Evolutionary conservation across 768 basidiomycete species (phyloP), one percentile per base, ranked within the genome.

Genomic region (Leccinellum albellum): DNA sequence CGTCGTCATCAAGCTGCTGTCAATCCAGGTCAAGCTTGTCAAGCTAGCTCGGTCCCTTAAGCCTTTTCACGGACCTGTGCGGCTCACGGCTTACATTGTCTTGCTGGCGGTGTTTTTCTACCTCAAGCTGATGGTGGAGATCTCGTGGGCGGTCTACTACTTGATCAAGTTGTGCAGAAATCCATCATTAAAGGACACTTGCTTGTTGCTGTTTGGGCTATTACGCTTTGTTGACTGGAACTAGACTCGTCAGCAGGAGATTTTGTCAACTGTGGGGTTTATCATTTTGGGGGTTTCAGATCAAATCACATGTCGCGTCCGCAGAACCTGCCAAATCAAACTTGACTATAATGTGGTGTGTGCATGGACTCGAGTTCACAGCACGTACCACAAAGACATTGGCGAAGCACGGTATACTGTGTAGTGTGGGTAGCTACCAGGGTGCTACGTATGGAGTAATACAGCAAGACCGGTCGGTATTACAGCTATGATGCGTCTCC

Each of bases 181-280:
- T 24, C 69, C 69, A 24, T 62, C 69, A 1, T 28, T 71, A 6
- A 63, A 63, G 62, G 69, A 70, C 28, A 60, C 61, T 6, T 58
- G 58, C 35, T 48, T 46, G 17, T 57, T 63, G 46, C 52, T 69
- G 35, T 23, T 66, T 14, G 67, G 69, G 15, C 33, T 70, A 32
- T 40, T 71, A 42, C 69, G 69, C 26, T 57, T 70, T 42, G 50
- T 70, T 12, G 69, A 70, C n/a, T 71, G 69, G 69, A 71, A 60
- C 62, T 70, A 69, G 58, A 63, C n/a, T n/a, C n/a, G n/a, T n/a
- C 3, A 28, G 33, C 1, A 15, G 17, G 12, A 24, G 26, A 32
- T 28, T 28, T 7, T 6, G 28, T 15, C 29, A 32, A 35, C 15
- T 21, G 24, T 12, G 28, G 28, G 26, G 28, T 12, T 48, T 21